Evolutionary conservation across 495 filamentous ascomycete genomes (phyloP).

Genomic region (Xylaria palmicola): DNA sequence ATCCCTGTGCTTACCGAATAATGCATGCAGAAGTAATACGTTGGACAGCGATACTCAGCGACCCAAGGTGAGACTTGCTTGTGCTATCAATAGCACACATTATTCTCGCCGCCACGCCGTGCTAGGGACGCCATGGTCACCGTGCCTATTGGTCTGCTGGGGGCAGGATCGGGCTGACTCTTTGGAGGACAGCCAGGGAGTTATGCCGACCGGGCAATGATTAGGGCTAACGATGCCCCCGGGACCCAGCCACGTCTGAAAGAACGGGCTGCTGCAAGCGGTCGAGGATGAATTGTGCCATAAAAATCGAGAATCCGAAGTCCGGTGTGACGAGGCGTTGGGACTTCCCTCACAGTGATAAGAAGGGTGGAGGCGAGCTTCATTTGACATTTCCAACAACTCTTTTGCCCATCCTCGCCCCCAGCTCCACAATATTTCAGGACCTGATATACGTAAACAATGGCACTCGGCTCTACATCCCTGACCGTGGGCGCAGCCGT

Average conservation of each 20-base stretch:
- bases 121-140: not conserved
- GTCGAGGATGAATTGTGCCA: not conserved
- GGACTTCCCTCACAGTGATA: not conserved
- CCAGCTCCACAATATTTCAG: not conserved
- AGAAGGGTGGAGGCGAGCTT: not conserved
- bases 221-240: not conserved
- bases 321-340: not conserved
- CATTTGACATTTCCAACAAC: not conserved
- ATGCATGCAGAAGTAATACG: not conserved
- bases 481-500: not conserved
- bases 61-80: too few relatives aligned
- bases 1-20: not conserved
- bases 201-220: not conserved
- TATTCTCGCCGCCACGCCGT: too few relatives aligned
- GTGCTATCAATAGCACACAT: not conserved
- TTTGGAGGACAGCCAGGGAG: not conserved
- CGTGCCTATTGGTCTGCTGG: not conserved
- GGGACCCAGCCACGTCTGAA: not conserved
- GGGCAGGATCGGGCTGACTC: not conserved
- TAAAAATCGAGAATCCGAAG: not conserved
- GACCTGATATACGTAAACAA: not conserved
- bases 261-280: not conserved
- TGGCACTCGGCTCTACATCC: conserved; percentile 5
- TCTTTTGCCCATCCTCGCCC: not conserved
- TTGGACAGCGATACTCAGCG: not conserved